Base-by-base conservation (phyloP, 129 eudicot species). In the Heracleum sosnowskyi region DNA sequence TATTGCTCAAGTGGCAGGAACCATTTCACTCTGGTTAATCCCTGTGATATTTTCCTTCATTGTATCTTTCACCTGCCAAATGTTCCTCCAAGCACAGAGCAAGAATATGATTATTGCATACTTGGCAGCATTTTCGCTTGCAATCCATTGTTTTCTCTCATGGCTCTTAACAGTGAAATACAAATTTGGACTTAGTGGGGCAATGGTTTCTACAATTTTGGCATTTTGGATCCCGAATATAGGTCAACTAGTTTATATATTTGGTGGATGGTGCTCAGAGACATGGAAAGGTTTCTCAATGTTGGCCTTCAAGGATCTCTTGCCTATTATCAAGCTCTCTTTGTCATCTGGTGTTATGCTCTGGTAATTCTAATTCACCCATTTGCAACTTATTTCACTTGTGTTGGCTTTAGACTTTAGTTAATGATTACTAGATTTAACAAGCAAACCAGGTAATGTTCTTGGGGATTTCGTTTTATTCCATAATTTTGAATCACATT, bases 21-120 rank as follows among this genome's bases (percentile, higher is more conserved):
- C 2, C 3, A 73, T 86, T 34, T 68, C 89, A 29, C 77, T 53
- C 16, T 89, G 87, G 90, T 81, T 80, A 33, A 89, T 89, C 37
- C 88, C 90, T 3, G 75, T 79, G 24, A 15, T 80, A 18, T 86
- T 74, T 82, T 57, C 82, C 41, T 86, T 71, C 35, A 69, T 79
- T n/a, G 26, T 76, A 5, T 72, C 82, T 40, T 81, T 79, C 39
- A 75, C 87, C 12, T 76, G 84, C 73, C 88, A 86, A 81, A 86
- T 81, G 88, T 89, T 81, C 81, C 84, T 87, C 28, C 93, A 89
- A 77, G 81, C 90, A 73, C 93, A 89, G 78, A 84, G 84, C 82
- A 89, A 87, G 87, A 89, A 84, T 84, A 81, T 80, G 82, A 69
- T 89, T 26, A 79, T 87, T 64, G 77, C 89, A 35, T 86, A 79